A percentile compares a stretch with the other conserved stretches of the same genome.
These are phyloP conservation scores for sorghum (Sorghum bicolor) DNA, from an alignment of 176 grass and related monocot genomes.

Conservation along the genomic window DNA sequence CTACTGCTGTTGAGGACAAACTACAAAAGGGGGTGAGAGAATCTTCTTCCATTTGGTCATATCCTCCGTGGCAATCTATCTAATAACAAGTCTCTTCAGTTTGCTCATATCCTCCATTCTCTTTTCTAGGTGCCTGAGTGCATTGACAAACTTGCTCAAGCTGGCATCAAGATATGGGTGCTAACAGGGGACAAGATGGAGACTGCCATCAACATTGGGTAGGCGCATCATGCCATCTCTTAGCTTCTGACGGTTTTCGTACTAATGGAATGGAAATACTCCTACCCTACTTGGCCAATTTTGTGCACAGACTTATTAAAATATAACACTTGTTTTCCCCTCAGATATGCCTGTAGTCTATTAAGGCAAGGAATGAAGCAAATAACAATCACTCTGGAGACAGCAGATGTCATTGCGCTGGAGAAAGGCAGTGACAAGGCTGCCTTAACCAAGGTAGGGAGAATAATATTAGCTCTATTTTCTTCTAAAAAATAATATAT, in stretches of 20 bases:
- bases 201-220: slow-evolving; percentile 97
- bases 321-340: background rate
- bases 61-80: background rate
- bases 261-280: background rate
- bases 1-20: slow-evolving; percentile 89
- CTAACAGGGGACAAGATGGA: slow-evolving; percentile 97
- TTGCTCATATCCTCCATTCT: slow-evolving; percentile 18
- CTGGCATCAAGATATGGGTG: slow-evolving; percentile 98
- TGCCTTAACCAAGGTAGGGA: slow-evolving; percentile 51
- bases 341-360: slow-evolving; percentile 88
- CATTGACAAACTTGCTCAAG: slow-evolving; percentile 90
- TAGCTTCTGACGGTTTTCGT: background rate
- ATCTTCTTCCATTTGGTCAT: slow-evolving; percentile 4
- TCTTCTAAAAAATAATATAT: background rate
- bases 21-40: slow-evolving; percentile 76
- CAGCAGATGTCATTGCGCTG: slow-evolving; percentile 53
- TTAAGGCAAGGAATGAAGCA: slow-evolving; percentile 92
- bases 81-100: background rate
- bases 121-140: slow-evolving; percentile 80
- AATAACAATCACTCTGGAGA: slow-evolving; percentile 82
- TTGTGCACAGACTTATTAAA: background rate
- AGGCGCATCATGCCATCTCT: background rate
- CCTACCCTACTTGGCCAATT: no score
- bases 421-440: slow-evolving; percentile 64
- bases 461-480: background rate